Evolutionary conservation across 2,329 filamentous ascomycete genomes (phyloP).

Genomic region (Fusarium guadeloupense): DNA sequence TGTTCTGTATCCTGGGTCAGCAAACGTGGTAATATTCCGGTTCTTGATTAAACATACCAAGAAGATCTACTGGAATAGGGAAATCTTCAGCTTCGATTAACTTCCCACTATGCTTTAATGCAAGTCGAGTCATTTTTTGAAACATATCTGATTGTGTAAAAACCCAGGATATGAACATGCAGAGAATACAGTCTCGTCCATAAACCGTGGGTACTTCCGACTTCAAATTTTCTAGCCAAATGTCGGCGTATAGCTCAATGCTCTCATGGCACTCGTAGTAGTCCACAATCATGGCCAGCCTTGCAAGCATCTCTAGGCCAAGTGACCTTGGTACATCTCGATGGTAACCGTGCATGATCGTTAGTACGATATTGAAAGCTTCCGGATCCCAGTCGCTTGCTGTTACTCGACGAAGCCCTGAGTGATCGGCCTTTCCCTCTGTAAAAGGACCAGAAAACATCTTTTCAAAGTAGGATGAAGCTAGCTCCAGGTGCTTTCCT

Average conservation of each 20-base stretch:
- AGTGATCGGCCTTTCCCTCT: rapidly evolving
- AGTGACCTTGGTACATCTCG: slow-evolving; percentile 29
- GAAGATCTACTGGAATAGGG: not conserved
- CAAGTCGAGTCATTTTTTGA: slow-evolving; percentile 1
- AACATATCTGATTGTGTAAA: slow-evolving; percentile 13
- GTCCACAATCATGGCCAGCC: slow-evolving; percentile 40
- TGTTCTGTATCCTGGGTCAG: rapidly evolving
- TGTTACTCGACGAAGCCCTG: not conserved
- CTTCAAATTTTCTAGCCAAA: slow-evolving; percentile 16
- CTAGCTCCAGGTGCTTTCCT: not conserved
- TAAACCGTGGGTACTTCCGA: not conserved
- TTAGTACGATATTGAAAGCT: slow-evolving; percentile 37
- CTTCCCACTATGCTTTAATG: slow-evolving; percentile 5
- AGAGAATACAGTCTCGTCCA: slow-evolving; percentile 9
- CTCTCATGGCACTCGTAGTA: slow-evolving; percentile 42
- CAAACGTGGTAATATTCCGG: rapidly evolving
- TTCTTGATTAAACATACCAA: not conserved
- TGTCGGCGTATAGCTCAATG: not conserved
- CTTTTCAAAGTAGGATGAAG: slow-evolving; percentile 4
- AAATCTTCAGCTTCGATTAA: not conserved
- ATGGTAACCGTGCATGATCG: slow-evolving; percentile 39
- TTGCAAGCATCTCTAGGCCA: slow-evolving; percentile 33
- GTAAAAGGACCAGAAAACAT: slow-evolving; percentile 1
- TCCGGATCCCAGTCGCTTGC: slow-evolving; percentile 35
- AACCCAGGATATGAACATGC: slow-evolving; percentile 24